These are phyloP conservation scores for Aspergillus intermedius DNA, from an alignment of 2,329 filamentous ascomycete species.

Conservation along the genomic window DNA sequence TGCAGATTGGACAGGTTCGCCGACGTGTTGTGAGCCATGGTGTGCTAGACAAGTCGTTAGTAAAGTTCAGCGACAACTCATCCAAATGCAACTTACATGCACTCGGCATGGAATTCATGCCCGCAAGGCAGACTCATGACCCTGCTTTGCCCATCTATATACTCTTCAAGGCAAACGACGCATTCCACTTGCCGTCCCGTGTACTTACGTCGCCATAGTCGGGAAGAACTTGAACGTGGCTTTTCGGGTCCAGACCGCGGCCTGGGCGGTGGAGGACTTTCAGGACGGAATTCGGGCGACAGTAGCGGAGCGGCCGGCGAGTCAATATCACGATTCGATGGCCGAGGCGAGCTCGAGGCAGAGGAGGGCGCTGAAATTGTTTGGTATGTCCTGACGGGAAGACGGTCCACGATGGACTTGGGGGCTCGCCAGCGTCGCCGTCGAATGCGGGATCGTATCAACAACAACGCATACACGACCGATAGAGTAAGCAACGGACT, in stretches of 20 bases:
- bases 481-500: slow-evolving; percentile 89
- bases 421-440: slow-evolving; percentile 92
- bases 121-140: slow-evolving; percentile 98
- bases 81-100: slow-evolving; percentile 68
- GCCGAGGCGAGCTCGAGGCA: slow-evolving; percentile 49
- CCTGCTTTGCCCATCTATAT: slow-evolving; percentile 83
- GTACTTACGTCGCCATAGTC: slow-evolving; percentile 50
- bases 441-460: slow-evolving; percentile 81
- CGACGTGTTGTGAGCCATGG: slow-evolving; percentile 94
- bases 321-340: slow-evolving; percentile 58
- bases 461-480: slow-evolving; percentile 81
- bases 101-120: slow-evolving; percentile 94
- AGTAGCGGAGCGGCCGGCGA: slow-evolving; percentile 77
- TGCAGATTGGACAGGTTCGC: slow-evolving; percentile 97
- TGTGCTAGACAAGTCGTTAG: slow-evolving; percentile 53
- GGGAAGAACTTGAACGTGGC: slow-evolving; percentile 22
- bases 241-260: slow-evolving; percentile 26
- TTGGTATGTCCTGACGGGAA: slow-evolving; percentile 94
- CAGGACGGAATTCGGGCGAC: slow-evolving; percentile 24
- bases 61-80: slow-evolving; percentile 1
- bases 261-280: slow-evolving; percentile 25
- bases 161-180: slow-evolving; percentile 94
- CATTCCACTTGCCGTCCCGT: slow-evolving; percentile 72
- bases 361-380: slow-evolving; percentile 63
- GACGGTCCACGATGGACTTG: slow-evolving; percentile 86